Evolutionary conservation across 768 basidiomycete species (phyloP), one percentile per base, ranked within the genome.

Genomic region (Boletellus ananiceps): DNA sequence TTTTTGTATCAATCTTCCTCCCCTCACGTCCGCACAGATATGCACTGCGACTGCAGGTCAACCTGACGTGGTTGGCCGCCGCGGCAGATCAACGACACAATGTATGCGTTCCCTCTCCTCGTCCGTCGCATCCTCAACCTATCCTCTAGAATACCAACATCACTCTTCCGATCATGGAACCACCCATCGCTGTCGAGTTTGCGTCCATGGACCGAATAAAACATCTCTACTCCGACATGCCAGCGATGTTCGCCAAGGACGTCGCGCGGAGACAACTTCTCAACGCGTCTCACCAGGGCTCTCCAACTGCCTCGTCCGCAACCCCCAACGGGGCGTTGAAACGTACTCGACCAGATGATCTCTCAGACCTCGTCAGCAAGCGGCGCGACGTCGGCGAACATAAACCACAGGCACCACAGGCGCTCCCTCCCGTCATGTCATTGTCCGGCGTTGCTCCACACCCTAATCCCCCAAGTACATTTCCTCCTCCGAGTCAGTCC

Each of bases 331-430:
- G 63, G 3, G 62, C 54, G n/a, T 69, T 84, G 31, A 88, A 88
- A 60, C 82, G 86, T 46, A 80, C 81, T 38, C 73, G 85, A 34
- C 64, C 77, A 3, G 82, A 82, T 13, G 84, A 85, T 38, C 49
- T 52, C 41, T 51, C 60, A 3, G 76, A 76, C 34, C 40, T 61
- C n/a, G 69, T 70, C 35, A 78, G 75, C 63, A 88, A 89, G 64
- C 76, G 87, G 15, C 75, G 82, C 16, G 83, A 88, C 57, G 81
- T 81, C 1, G 87, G 87, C 31, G 86, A 88, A 54, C 69, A 67
- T 36, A 83, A 81, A 57, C 51, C 57, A 16, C 62, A 67, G 51
- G 69, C 73, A 57, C 71, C 75, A 70, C 74, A 74, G 2, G 73
- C 77, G 0, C 74, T 73, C 14, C 46, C 59, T 38, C 38, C 56